Evolutionary conservation across 257 asterid species (phyloP).

Genomic region (Ilex aquifolium): DNA sequence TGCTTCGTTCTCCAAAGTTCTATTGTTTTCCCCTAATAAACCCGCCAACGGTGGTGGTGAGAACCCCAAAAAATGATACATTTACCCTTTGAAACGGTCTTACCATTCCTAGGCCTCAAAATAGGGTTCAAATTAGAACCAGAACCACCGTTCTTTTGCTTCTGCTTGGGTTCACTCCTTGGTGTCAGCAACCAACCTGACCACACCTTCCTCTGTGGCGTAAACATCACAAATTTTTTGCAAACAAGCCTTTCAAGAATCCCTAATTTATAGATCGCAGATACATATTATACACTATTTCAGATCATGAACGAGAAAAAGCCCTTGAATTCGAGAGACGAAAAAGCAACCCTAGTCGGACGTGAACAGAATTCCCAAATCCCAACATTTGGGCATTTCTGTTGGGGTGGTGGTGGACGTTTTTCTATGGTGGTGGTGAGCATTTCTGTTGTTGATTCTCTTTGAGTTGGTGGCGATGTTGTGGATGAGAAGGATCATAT

Average conservation of each 20-base stretch:
- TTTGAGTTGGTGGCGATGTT: too few relatives aligned
- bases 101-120: constrained; percentile 35
- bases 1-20: constrained; percentile 46
- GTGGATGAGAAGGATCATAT: too few relatives aligned
- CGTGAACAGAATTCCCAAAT: constrained; percentile 64
- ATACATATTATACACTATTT: constrained; percentile 1
- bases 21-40: constrained; percentile 25
- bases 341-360: constrained; percentile 51
- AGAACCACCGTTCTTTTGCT: constrained; percentile 34
- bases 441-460: too few relatives aligned
- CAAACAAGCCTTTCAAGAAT: constrained; percentile 2
- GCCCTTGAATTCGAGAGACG: constrained; percentile 6
- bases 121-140: constrained; percentile 24
- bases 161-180: constrained; percentile 45
- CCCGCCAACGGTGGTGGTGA: constrained; percentile 4
- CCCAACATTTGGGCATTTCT: constrained; percentile 23
- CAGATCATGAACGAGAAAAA: not conserved
- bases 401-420: too few relatives aligned
- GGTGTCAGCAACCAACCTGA: constrained; percentile 53
- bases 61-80: constrained; percentile 23
- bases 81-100: constrained; percentile 42
- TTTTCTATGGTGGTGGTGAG: too few relatives aligned
- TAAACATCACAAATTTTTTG: constrained; percentile 39
- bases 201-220: constrained; percentile 67
- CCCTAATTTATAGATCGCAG: constrained; percentile 31